A percentile compares a stretch with the other conserved stretches of the same genome.
phyloP scores from a whole-genome alignment of 2,329 filamentous ascomycete species.

The Aspergillus versicolor region DNA sequence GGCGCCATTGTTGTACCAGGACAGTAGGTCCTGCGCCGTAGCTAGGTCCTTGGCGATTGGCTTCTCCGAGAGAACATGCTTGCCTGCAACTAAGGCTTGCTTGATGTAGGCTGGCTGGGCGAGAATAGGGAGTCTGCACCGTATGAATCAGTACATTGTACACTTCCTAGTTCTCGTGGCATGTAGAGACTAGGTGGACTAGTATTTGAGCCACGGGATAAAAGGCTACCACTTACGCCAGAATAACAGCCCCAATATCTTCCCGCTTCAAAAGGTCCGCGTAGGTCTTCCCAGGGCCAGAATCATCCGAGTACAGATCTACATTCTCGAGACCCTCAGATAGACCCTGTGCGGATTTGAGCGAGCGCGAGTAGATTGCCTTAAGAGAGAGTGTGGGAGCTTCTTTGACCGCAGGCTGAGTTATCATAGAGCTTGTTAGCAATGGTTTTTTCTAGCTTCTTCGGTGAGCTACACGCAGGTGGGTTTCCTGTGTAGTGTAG shows the following conservation, averaged over 20 bases:
- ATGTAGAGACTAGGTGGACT: not conserved
- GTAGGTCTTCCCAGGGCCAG: conserved; percentile 44
- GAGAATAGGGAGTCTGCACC: conserved; percentile 50
- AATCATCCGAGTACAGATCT: conserved; percentile 58
- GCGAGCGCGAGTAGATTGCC: conserved; percentile 60
- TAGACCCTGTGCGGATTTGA: conserved; percentile 52
- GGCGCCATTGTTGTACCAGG: conserved; percentile 50
- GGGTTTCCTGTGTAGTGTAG: not conserved
- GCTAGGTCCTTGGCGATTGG: conserved; percentile 57
- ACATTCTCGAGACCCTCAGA: conserved; percentile 34
- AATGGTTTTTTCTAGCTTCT: not conserved
- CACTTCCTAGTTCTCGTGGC: not conserved
- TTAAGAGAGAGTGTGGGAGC: conserved; percentile 48
- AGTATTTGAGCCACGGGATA: not conserved
- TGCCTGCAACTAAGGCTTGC: conserved; percentile 50
- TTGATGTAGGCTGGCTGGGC: conserved; percentile 53
- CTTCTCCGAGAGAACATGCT: conserved; percentile 59
- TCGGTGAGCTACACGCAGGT: not conserved
- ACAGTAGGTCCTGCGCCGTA: conserved; percentile 50
- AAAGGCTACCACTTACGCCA: conserved; percentile 41
- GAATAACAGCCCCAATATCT: conserved; percentile 53
- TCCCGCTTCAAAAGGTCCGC: conserved; percentile 47
- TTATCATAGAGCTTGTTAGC: not conserved
- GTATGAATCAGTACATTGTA: not conserved
- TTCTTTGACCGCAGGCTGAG: conserved; percentile 52